These are phyloP conservation scores for Eucalyptus curtisii DNA, from an alignment of 345 rosid species.

Conservation along the genomic window DNA sequence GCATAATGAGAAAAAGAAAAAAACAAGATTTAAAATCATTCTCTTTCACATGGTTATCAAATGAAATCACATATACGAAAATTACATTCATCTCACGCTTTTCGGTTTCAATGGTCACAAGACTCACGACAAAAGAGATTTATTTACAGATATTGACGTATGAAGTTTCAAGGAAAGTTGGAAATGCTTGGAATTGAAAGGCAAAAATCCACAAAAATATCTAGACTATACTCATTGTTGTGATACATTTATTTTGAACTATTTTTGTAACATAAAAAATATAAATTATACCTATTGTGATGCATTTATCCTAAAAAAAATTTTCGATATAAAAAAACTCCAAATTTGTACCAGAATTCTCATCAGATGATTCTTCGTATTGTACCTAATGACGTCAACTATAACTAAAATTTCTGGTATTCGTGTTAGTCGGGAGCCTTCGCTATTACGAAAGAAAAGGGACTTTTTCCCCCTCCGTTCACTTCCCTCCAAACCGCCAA, in stretches of 20 bases:
- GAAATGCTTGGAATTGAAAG: fast-evolving
- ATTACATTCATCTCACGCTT: neutral
- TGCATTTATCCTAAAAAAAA: too few species aligned
- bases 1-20: neutral
- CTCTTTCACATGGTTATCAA: neutral
- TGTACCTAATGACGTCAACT: neutral
- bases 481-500: neutral
- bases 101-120: neutral
- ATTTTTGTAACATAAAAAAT: too few species aligned
- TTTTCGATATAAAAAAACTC: too few species aligned
- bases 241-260: fast-evolving
- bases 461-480: neutral
- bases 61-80: neutral
- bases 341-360: fast-evolving
- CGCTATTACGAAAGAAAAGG: neutral
- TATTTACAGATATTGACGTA: fast-evolving
- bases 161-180: neutral
- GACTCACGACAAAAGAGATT: fast-evolving
- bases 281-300: fast-evolving
- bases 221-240: too few species aligned
- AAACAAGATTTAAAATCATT: neutral
- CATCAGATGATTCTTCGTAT: fast-evolving
- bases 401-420: neutral
- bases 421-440: neutral
- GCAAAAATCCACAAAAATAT: too few species aligned